phyloP scores from a whole-genome alignment of 1,139 yeast genomes.

The Candida sojae region DNA sequence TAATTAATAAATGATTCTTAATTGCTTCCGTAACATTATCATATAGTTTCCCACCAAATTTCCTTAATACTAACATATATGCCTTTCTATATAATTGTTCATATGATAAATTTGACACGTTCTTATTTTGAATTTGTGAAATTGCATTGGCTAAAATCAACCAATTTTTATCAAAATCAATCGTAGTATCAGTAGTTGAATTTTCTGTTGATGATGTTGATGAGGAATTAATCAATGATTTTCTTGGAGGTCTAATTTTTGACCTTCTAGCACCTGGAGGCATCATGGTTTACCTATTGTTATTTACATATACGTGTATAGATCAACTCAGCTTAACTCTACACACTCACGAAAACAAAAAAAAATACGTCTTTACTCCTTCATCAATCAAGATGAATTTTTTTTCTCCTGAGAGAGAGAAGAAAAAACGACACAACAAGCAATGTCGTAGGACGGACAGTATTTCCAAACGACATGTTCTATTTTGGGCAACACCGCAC shows the following conservation, averaged over 20 bases:
- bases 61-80: slow-evolving; percentile 74
- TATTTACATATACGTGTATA: neutral
- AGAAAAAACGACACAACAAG: no score
- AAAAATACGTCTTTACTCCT: no score
- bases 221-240: slow-evolving; percentile 36
- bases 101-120: slow-evolving; percentile 77
- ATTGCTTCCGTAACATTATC: slow-evolving; percentile 59
- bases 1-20: slow-evolving; percentile 44
- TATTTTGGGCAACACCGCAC: no score
- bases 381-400: no score
- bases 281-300: slow-evolving; percentile 21
- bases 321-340: no score
- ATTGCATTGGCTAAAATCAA: slow-evolving; percentile 70
- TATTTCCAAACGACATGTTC: no score
- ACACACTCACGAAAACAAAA: no score
- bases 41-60: slow-evolving; percentile 70
- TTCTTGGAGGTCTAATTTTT: slow-evolving; percentile 75
- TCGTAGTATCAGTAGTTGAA: slow-evolving; percentile 23
- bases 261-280: slow-evolving; percentile 51
- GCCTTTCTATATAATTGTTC: slow-evolving; percentile 84
- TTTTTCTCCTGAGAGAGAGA: no score
- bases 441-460: no score
- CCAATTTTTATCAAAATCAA: slow-evolving; percentile 79
- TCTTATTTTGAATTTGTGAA: slow-evolving; percentile 68
- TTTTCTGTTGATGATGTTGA: slow-evolving; percentile 13